Percentiles rank a stretch among this genome's conserved stretches.
These are phyloP conservation scores for Fragilariopsis cylindrus DNA, from an alignment of 108 stramenopile species.

Conservation along the genomic window DNA sequence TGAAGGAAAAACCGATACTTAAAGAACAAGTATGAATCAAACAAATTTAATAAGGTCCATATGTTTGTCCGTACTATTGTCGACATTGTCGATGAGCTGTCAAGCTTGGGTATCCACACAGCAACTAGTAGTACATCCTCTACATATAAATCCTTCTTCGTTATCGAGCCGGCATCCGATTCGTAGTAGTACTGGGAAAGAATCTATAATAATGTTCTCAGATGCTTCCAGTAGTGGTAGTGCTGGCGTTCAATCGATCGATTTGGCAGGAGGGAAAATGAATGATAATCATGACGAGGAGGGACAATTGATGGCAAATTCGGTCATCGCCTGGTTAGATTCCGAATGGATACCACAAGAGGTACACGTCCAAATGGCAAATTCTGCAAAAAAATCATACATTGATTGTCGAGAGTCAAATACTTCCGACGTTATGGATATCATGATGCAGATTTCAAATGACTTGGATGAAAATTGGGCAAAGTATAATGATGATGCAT, in stretches of 20 bases:
- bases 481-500: slow-evolving; percentile 79
- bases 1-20: too few relatives aligned
- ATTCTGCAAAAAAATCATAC: slow-evolving; percentile 64
- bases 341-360: slow-evolving; percentile 81
- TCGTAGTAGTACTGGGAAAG: neutral
- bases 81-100: neutral
- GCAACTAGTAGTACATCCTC: neutral
- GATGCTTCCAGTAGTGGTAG: neutral
- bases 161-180: neutral
- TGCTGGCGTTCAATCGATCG: slow-evolving; percentile 8
- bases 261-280: neutral
- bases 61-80: neutral
- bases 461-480: slow-evolving; percentile 67
- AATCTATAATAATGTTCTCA: neutral
- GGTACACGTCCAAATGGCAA: slow-evolving; percentile 72
- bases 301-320: slow-evolving; percentile 60
- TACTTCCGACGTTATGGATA: slow-evolving; percentile 61
- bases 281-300: slow-evolving; percentile 58
- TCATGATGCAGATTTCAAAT: slow-evolving; percentile 74
- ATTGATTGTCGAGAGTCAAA: slow-evolving; percentile 53
- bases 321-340: slow-evolving; percentile 70
- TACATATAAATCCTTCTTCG: neutral
- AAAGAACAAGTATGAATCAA: too few relatives aligned
- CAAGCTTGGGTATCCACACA: neutral
- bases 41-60: too few relatives aligned